Base-by-base conservation (phyloP, 495 filamentous ascomycete genomes). In the Penicillium lagena region DNA sequence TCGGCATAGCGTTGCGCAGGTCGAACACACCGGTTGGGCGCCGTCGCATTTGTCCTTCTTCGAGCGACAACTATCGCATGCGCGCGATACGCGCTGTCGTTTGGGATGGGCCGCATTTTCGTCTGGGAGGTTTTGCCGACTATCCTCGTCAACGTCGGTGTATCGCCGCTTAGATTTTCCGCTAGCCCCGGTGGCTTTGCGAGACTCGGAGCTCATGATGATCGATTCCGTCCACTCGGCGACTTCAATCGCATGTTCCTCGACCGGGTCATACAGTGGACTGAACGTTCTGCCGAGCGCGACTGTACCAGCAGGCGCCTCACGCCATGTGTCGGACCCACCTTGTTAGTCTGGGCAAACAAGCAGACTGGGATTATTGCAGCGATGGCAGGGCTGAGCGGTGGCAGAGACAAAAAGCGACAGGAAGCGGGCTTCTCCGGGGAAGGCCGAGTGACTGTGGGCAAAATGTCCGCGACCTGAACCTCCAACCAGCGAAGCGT, bases 31-130 rank as follows among this genome's bases (percentile, higher is more conserved):
- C 8, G 83, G 81, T 41, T 79, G 79, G 10, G 63, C 62, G 0
- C 82, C 82, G 46, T 86, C 82, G 51, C 82, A 86, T 50, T 81
- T 83, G 58, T 83, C 80, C 36, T 82, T 77, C 37, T 76, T 76
- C 8, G 74, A 73, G 22, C 82, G 76, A 51, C 82, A 86, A 43
- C 81, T 82, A 46, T 85, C 81, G 63, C 82, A 86, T 12, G 82
- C 82, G 36, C 79, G 68, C 14, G 82, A 83, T 2, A 86, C 82
- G 14, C 67, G 67, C 51, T 71, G 67, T 36, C 67, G 54, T 46
- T 71, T 71, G 7, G 62, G 63, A 37, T 64, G 63, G 27, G 57
- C 49, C 34, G 49, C 30, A 22, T 41, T 37, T 12, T 68, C 65
- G 17, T 68, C 59, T 33, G 55, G 50, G 30, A 45, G 35, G 36